Evolutionary conservation across 169 alveolate species (phyloP), one percentile per base, ranked within the genome.

Genomic region (Toxoplasma gondii): DNA sequence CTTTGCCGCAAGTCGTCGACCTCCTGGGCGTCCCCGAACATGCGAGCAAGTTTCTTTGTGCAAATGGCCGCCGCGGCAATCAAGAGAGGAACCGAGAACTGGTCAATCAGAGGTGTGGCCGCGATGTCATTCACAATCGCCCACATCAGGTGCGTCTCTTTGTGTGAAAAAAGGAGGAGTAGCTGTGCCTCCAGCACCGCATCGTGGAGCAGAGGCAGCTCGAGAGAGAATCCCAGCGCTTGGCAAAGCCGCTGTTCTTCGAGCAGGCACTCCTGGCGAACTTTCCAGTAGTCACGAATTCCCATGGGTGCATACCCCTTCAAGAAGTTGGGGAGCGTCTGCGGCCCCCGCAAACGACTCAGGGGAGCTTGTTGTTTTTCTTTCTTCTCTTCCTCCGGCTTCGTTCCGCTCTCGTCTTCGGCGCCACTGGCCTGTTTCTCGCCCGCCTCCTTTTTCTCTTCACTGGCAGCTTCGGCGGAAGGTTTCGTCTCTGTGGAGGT

Each of bases 161-260:
- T 38, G 64, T 82, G 90, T 82, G 90, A 41, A 44, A 43, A 43
- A 1, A 82, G 90, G 41, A 82, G 53, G 24, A 82, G 90, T 5
- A 82, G 38, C 41, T 41, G 53, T 0, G 90, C 90, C 41, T 82
- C 90, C 19, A 82, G 90, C 41, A 82, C 54, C 0, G 41, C 90
- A 31, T 82, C 90, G 53, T 82, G 64, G 43, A 82, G 67, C 4
- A 41, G 64, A 5, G 90, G 90, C 5, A 82, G 67, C 90, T 38
- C 69, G 34, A 82, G 67, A 82, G 38, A 64, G 88, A 92, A 92
- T 0, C 78, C 95, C 78, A 92, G 81, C 2, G 95, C 95, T 81
- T 92, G 95, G 78, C 82, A 58, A 45, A 92, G 88, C 49, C 95
- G 82, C 81, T 92, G 92, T 78, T 92, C 95, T 43, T 92, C 95